These are phyloP conservation scores for Talaromyces marneffei DNA, from an alignment of 2,329 filamentous ascomycete genomes.

Conservation along the genomic window DNA sequence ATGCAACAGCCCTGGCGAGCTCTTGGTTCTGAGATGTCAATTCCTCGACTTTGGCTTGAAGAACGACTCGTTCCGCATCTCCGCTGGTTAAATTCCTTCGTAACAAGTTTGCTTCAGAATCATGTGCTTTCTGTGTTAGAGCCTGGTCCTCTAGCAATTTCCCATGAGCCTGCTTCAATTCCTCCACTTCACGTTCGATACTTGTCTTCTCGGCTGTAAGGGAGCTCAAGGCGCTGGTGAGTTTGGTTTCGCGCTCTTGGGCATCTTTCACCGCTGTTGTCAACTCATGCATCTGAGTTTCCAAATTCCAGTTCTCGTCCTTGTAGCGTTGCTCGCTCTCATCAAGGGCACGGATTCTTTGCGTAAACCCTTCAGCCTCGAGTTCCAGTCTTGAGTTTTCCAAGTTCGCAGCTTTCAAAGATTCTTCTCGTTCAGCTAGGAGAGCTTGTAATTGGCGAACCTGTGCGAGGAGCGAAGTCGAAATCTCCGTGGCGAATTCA, in stretches of 20 bases:
- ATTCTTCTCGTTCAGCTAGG: conserved; percentile 80
- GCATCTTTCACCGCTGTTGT: conserved; percentile 68
- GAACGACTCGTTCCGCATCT: conserved; percentile 68
- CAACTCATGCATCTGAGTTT: conserved; percentile 84
- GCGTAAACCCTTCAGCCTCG: conserved; percentile 71
- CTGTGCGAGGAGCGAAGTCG: conserved; percentile 87
- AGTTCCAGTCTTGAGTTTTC: conserved; percentile 77
- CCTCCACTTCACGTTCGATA: conserved; percentile 81
- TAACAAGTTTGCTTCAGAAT: conserved; percentile 78
- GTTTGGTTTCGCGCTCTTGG: conserved; percentile 73
- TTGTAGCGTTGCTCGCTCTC: conserved; percentile 96
- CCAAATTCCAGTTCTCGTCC: conserved; percentile 96
- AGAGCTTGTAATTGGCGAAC: conserved; percentile 83
- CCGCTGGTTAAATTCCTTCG: conserved; percentile 72
- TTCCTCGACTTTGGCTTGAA: conserved; percentile 84
- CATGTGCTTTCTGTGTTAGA: conserved; percentile 71
- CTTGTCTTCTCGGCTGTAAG: conserved; percentile 68
- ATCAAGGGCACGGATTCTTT: conserved; percentile 74
- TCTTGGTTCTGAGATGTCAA: conserved; percentile 85
- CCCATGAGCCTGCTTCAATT: conserved; percentile 72
- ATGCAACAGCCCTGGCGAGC: conserved; percentile 69
- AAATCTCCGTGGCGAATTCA: conserved; percentile 97
- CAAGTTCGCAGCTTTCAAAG: conserved; percentile 65
- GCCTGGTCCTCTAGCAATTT: conserved; percentile 78
- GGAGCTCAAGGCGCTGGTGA: conserved; percentile 65